Conservation (phyloP, 2,329 filamentous ascomycete species). For the Ophiostoma australiae region DNA sequence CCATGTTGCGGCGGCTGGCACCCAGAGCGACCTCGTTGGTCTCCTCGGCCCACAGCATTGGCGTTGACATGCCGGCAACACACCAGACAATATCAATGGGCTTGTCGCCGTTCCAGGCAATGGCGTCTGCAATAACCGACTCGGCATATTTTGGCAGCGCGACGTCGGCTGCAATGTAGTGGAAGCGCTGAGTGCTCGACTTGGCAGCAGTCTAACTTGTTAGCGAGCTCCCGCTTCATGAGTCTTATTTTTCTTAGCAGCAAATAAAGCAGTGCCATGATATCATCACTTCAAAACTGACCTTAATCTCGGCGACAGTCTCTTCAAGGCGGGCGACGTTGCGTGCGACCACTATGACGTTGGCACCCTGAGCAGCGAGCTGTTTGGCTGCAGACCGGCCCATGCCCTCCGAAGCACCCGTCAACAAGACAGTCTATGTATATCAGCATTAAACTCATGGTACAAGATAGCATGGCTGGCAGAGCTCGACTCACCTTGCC, state of each 20-base stretch:
- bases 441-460: background rate
- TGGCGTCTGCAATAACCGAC: constrained; percentile 65
- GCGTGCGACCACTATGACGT: constrained; percentile 79
- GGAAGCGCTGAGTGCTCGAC: constrained; percentile 70
- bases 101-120: constrained; percentile 68
- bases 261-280: background rate
- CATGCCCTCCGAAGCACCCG: constrained; percentile 90
- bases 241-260: background rate
- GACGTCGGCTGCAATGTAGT: constrained; percentile 78
- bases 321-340: constrained; percentile 67
- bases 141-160: constrained; percentile 63
- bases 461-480: background rate
- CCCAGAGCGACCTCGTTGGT: constrained; percentile 50
- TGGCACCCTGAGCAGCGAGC: constrained; percentile 77
- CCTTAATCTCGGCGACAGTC: constrained; percentile 62
- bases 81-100: constrained; percentile 88
- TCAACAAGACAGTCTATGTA: constrained; percentile 76
- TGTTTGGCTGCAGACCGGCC: constrained; percentile 69
- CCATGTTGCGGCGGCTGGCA: constrained; percentile 72
- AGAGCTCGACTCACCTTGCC: constrained; percentile 59
- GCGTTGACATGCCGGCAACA: constrained; percentile 69
- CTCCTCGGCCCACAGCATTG: constrained; percentile 76
- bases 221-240: background rate
- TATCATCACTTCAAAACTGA: constrained; percentile 30
- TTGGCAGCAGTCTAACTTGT: constrained; percentile 56